Evolutionary conservation across 1,139 yeast species (phyloP).

Genomic region (Yamadazyma songkhlaensis): DNA sequence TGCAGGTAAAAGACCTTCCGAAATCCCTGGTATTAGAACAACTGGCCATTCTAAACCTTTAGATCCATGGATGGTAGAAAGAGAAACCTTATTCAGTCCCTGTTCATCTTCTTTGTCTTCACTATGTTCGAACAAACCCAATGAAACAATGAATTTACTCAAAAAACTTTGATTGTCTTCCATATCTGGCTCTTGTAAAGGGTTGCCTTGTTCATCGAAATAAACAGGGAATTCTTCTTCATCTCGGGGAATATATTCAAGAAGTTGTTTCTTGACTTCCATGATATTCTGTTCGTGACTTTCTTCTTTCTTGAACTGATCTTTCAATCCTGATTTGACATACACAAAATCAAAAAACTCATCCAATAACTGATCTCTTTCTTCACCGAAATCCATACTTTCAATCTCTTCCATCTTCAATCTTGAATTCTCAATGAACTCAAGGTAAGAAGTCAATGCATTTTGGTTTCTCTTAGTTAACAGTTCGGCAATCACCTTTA

Average conservation of each 20-base stretch:
- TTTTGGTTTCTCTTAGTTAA: constrained; percentile 3
- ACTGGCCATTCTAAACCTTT: constrained; percentile 96
- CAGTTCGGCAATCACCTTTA: background rate
- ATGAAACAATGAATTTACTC: constrained; percentile 54
- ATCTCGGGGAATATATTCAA: constrained; percentile 47
- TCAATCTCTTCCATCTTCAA: constrained; percentile 9
- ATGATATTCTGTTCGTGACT: constrained; percentile 32
- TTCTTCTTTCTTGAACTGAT: constrained; percentile 26
- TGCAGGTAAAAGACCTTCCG: constrained; percentile 61
- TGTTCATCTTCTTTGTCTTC: constrained; percentile 11
- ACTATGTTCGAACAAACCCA: constrained; percentile 50
- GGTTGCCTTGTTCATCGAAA: background rate
- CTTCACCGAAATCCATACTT: background rate
- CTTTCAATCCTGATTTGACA: constrained; percentile 27
- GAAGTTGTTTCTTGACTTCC: constrained; percentile 44
- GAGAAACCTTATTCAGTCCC: constrained; percentile 26
- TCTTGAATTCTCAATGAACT: constrained; percentile 28
- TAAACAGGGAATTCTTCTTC: constrained; percentile 43
- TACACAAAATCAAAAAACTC: constrained; percentile 26
- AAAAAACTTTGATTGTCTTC: constrained; percentile 30
- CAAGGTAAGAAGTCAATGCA: constrained; percentile 24
- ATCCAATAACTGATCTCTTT: constrained; percentile 7
- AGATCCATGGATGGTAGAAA: constrained; percentile 85
- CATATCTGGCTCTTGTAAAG: background rate
- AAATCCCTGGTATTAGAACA: constrained; percentile 74